Conservation (phyloP, 441 rosid genomes). For the Jatropha multifida region DNA sequence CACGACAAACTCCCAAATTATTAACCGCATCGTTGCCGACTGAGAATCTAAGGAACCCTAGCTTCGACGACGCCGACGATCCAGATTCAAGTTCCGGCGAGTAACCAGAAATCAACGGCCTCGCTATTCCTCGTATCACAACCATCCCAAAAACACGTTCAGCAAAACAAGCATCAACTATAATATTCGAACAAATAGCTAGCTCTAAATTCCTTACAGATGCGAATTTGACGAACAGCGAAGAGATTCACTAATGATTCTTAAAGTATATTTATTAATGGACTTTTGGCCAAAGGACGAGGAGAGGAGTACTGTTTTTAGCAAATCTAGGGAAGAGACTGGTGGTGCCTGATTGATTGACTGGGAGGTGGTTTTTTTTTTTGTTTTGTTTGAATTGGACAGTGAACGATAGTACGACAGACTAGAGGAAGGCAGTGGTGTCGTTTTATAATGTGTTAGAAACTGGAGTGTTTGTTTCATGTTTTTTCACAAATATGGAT, state of each 20-base stretch:
- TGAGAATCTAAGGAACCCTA: constrained; percentile 25
- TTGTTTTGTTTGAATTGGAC: too few species aligned
- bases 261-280: neutral
- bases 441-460: neutral
- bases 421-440: neutral
- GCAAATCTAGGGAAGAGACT: neutral
- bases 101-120: constrained; percentile 20
- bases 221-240: neutral
- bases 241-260: neutral
- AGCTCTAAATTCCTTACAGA: neutral
- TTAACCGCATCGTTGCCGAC: constrained; percentile 1
- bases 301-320: neutral
- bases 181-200: neutral
- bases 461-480: neutral
- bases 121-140: constrained; percentile 18
- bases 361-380: neutral
- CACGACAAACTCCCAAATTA: neutral
- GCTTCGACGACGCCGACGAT: constrained; percentile 11
- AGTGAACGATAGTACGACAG: too few species aligned
- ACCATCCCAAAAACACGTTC: constrained; percentile 17
- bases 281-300: neutral
- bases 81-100: constrained; percentile 21
- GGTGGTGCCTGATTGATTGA: neutral
- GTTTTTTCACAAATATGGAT: too few species aligned
- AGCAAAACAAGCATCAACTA: neutral